These are phyloP conservation scores for Candida patagonica DNA, from an alignment of 805 yeast species.

Conservation along the genomic window DNA sequence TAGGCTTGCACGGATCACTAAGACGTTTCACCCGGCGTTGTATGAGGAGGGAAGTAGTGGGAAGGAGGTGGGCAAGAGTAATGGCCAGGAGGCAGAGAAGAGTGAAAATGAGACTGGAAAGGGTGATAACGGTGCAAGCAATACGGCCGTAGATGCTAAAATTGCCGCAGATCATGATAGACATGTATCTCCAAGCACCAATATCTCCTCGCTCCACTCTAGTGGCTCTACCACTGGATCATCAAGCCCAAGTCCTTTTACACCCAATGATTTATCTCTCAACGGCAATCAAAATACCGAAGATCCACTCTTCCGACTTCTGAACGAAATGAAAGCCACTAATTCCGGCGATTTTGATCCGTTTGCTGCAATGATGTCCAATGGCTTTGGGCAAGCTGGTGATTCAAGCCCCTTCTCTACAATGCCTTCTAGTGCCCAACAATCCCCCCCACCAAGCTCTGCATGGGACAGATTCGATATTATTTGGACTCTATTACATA, in stretches of 20 bases:
- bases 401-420: background rate
- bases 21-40: constrained; percentile 11
- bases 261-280: too few species aligned
- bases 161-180: background rate
- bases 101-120: background rate
- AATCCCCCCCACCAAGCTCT: background rate
- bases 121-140: background rate
- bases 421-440: background rate
- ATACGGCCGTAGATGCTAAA: background rate
- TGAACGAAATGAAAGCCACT: constrained; percentile 14
- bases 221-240: background rate
- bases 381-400: background rate
- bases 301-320: constrained; percentile 18
- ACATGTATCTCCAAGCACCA: background rate
- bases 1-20: constrained; percentile 27
- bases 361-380: constrained; percentile 7
- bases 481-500: constrained; percentile 19
- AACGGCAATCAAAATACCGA: constrained; percentile 3
- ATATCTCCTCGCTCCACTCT: background rate
- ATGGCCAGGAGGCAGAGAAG: background rate
- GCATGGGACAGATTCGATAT: constrained; percentile 1
- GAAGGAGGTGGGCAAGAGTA: too few species aligned
- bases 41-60: too few species aligned
- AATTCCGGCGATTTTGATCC: constrained; percentile 5
- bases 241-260: too few species aligned